Base-by-base conservation (phyloP, 768 basidiomycete genomes). In the Leccinum pellstonianum region DNA sequence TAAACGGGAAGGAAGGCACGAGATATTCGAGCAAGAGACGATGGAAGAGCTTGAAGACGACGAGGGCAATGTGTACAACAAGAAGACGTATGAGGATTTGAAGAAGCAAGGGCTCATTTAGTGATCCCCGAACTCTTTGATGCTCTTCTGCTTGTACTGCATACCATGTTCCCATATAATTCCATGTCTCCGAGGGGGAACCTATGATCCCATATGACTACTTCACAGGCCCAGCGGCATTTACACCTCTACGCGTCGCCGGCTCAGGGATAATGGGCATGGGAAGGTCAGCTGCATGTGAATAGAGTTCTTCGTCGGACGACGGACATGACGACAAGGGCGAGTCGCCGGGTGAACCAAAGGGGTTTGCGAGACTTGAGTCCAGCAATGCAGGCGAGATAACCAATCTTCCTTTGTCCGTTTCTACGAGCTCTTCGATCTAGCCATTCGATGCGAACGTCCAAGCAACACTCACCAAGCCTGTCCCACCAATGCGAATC, bases 41-140 rank as follows among this genome's bases (percentile, higher is more conserved):
- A 96, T 95, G 84, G 97, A 98, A 73, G 97, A 99, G 75, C 82
- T 98, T 38, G 97, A 99, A 71, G 97, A 99, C 71, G 93, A 93
- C 50, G 97, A 98, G 72, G 97, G 97, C 15, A 98, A 99, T 67
- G 97, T 98, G 53, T 98, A 98, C 76, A 95, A 95, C 75, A 87
- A 88, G 69, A 97, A 97, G 81, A 96, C 93, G n/a, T 98, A 95
- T 70, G 93, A 96, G 67, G 93, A 96, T 69, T 80, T 97, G 66
- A 96, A 95, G 81, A 93, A 95, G 77, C 95, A 98, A 72, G 95
- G 95, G 58, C 77, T 96, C 58, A 91, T 95, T 58, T 91, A 77
- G 50, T 47, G 11, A n/a, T 27, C 27, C 17, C 37, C n/a, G 15
- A 62, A 1, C 52, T 54, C 21, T 7, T 49, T 19, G 46, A 31